Evolutionary conservation across 2,329 filamentous ascomycete species (phyloP).

Genomic region (Iodosphaeria phyllophila): DNA sequence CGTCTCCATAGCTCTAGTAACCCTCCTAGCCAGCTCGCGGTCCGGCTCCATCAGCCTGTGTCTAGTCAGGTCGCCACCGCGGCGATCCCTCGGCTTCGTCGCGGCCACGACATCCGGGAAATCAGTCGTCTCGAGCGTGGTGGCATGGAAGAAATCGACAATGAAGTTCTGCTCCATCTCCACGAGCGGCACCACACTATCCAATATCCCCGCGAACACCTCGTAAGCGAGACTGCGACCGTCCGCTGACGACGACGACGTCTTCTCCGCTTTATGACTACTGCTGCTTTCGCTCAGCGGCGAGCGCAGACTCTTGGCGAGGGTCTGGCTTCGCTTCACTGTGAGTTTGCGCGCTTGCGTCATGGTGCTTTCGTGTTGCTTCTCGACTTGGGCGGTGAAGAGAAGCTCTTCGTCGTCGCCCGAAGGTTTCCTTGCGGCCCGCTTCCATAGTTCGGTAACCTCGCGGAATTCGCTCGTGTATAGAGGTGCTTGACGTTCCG

Average conservation of each 20-base stretch:
- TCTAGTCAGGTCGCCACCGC: slow-evolving; percentile 52
- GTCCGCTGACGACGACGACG: too few relatives aligned
- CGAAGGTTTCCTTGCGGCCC: slow-evolving; percentile 52
- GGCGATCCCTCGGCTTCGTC: slow-evolving; percentile 45
- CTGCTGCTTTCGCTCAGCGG: slow-evolving; percentile 42
- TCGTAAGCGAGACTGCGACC: slow-evolving; percentile 59
- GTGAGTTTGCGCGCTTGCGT: slow-evolving; percentile 75
- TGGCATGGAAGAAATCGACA: slow-evolving; percentile 90
- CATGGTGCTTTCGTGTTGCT: slow-evolving; percentile 60
- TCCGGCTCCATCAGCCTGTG: slow-evolving; percentile 77
- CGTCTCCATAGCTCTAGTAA: slow-evolving; percentile 76
- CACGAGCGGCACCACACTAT: slow-evolving; percentile 67
- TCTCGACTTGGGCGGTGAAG: slow-evolving; percentile 72
- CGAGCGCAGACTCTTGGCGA: slow-evolving; percentile 54
- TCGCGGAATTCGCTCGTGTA: slow-evolving; percentile 73
- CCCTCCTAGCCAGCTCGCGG: slow-evolving; percentile 63
- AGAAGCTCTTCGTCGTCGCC: slow-evolving; percentile 68
- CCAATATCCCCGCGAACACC: slow-evolving; percentile 60
- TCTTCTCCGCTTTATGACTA: slow-evolving; percentile 30
- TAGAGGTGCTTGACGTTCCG: slow-evolving; percentile 57
- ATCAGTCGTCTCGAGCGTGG: slow-evolving; percentile 63
- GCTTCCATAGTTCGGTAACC: slow-evolving; percentile 62
- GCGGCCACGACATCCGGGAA: slow-evolving; percentile 65
- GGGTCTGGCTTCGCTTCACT: slow-evolving; percentile 80
- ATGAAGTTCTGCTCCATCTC: slow-evolving; percentile 94